Evolutionary conservation across 768 basidiomycete genomes (phyloP).

Genomic region (Mycena olivaceomarginata): DNA sequence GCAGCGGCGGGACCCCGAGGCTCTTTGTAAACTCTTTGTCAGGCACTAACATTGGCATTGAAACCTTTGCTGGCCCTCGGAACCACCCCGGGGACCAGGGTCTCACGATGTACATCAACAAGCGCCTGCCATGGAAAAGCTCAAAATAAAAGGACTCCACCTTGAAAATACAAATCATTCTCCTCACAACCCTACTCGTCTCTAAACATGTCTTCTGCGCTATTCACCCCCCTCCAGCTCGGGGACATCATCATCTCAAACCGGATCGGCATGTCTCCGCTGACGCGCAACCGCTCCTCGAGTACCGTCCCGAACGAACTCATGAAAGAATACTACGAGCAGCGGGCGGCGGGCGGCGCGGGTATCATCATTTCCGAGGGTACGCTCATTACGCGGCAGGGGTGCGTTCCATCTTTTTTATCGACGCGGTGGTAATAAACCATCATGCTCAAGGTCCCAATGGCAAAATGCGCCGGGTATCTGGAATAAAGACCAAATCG

Average conservation of each 20-base stretch:
- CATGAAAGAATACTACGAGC: neutral
- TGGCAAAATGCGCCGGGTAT: neutral
- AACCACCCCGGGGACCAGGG: too few species aligned
- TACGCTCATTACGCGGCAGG: neutral
- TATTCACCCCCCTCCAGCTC: neutral
- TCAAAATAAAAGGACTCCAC: too few species aligned
- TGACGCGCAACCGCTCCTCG: conserved; percentile 9
- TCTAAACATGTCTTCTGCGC: neutral
- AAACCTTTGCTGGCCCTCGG: too few species aligned
- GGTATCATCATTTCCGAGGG: neutral
- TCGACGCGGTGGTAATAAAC: neutral
- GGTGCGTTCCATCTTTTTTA: neutral
- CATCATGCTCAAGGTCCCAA: neutral
- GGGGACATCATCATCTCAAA: neutral
- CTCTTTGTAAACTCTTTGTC: too few species aligned
- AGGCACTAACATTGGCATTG: too few species aligned
- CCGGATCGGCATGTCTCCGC: neutral
- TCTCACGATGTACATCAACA: too few species aligned
- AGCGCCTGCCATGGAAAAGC: too few species aligned
- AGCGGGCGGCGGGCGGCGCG: neutral
- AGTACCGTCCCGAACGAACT: neutral
- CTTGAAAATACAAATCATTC: too few species aligned
- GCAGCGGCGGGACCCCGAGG: too few species aligned
- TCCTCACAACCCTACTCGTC: neutral
- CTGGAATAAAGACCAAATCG: neutral